phyloP scores from a whole-genome alignment of 2,329 filamentous ascomycete genomes.

The Myrmaecium sp. region DNA sequence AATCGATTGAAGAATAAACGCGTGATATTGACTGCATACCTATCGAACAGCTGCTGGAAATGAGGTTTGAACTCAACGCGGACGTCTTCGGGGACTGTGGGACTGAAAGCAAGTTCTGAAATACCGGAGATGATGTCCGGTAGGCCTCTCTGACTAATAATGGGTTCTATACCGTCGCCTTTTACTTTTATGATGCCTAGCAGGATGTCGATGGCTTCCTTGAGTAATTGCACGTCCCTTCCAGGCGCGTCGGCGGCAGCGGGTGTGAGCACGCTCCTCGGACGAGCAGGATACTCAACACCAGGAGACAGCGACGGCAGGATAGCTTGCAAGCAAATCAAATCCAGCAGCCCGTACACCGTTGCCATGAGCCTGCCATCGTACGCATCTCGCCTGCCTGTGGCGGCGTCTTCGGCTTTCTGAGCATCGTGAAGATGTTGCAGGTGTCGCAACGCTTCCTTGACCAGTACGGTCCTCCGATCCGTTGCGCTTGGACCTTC shows the following conservation, averaged over 20 bases:
- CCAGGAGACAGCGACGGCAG: conserved; percentile 17
- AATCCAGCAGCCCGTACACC: conserved; percentile 21
- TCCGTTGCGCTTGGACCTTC: no score
- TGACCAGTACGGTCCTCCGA: background rate
- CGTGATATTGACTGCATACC: conserved; percentile 3
- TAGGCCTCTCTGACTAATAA: conserved; percentile 17
- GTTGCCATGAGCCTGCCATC: conserved; percentile 20
- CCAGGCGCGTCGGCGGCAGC: conserved; percentile 6
- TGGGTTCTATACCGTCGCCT: conserved; percentile 17
- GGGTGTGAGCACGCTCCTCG: conserved; percentile 15
- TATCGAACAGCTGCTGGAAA: conserved; percentile 7
- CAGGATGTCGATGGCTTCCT: conserved; percentile 7
- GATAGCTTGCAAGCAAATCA: conserved; percentile 16
- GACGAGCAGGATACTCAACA: conserved; percentile 16
- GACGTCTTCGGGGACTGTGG: conserved; percentile 6
- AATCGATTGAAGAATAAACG: background rate
- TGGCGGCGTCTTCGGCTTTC: conserved; percentile 7
- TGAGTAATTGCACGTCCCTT: conserved; percentile 7
- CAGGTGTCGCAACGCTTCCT: conserved; percentile 13
- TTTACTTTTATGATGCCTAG: conserved; percentile 12
- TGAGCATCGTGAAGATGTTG: conserved; percentile 18
- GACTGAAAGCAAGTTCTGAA: conserved; percentile 18
- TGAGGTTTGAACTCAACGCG: conserved; percentile 7
- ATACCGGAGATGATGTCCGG: conserved; percentile 18
- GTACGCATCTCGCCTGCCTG: conserved; percentile 14